These are phyloP conservation scores for Ascochyta clinopodiicola DNA, from an alignment of 2,329 filamentous ascomycete genomes.

Conservation along the genomic window DNA sequence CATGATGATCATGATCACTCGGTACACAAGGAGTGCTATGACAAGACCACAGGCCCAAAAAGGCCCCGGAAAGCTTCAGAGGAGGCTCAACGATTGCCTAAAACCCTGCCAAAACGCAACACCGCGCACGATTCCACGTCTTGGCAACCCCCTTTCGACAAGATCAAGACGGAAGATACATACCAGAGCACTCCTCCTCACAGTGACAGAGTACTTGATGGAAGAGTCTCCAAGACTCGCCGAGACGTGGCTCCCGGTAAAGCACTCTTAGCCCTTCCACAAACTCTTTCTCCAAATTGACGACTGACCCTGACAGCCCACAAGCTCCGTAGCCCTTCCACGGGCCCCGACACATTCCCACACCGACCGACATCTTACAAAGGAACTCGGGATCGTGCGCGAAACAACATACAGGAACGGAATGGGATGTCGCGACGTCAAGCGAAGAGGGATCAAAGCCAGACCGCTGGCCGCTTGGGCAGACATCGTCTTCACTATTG, in stretches of 20 bases:
- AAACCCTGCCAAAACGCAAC: background rate
- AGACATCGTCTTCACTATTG: slow-evolving; percentile 11
- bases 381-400: background rate
- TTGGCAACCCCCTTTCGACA: background rate
- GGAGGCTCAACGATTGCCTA: background rate
- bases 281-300: background rate
- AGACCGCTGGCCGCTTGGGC: slow-evolving; percentile 1
- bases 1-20: background rate
- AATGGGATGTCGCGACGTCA: slow-evolving; percentile 7
- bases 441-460: background rate
- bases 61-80: background rate
- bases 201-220: background rate
- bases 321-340: background rate
- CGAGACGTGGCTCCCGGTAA: background rate
- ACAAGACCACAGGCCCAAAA: background rate
- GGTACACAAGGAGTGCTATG: background rate
- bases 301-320: background rate
- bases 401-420: background rate
- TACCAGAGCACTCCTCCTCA: background rate
- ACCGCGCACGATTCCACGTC: background rate
- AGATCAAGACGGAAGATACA: background rate
- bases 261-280: too few relatives aligned
- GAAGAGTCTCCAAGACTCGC: background rate
- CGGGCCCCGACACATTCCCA: background rate
- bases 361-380: background rate